Evolutionary conservation across 2,329 filamentous ascomycete species (phyloP), one percentile per base, ranked within the genome.

Genomic region (Fusarium sp.): DNA sequence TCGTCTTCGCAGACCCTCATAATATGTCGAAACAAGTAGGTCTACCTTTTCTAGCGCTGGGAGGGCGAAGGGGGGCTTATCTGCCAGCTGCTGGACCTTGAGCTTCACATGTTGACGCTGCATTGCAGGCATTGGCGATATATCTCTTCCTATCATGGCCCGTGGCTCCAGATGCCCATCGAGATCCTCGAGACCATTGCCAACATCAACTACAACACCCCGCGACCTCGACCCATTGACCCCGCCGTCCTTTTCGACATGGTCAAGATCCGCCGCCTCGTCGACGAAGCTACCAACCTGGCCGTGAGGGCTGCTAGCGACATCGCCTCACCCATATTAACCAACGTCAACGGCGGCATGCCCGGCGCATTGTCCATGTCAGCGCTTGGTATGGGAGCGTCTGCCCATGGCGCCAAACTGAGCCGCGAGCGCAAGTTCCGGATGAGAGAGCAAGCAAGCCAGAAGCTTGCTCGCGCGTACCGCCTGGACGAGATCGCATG

Each of bases 221-320:
- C 91, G 15, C 89, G 90, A 30, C 94, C 94, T 10, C 91, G 89
- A 62, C 91, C 93, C 50, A 90, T 96, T 77, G 92, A 96, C 78
- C 91, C 92, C 11, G 91, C 91, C 66, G 89, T 94, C 68, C 92
- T 96, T 82, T 96, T 92, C 82, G 94, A 97, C 80, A 83, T 96
- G 48, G 87, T 94, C 79, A 95, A 95, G 83, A 94, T 97, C 77
- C 89, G 93, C 66, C 88, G 89, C 51, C 88, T 92, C 36, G 91
- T 96, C 57, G 94, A 96, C 71, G 92, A 95, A 77, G 93, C 94
- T 18, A 92, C 92, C 7, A 90, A 91, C 72, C 87, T 95, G 48
- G 90, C 92, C 55, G 92, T 95, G 66, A 90, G 92, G 64, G 93
- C 94, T 51, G 91, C 91, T 41, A 94, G 90, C 76, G 92, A 92